Evolutionary conservation across 140 eudicot species (phyloP).

Genomic region (Cichorium intybus): DNA sequence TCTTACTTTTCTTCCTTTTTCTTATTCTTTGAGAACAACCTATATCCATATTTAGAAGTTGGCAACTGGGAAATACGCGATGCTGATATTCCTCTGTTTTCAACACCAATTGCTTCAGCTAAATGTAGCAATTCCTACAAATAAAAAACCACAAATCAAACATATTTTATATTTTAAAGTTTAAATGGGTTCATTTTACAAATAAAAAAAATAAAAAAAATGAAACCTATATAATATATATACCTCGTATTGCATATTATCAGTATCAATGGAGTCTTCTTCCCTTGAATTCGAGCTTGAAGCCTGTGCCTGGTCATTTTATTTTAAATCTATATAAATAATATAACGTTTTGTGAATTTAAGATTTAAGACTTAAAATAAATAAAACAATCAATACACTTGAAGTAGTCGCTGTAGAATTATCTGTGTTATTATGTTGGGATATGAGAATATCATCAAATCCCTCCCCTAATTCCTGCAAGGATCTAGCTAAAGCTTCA

Average conservation of each 20-base stretch:
- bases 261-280: constrained; percentile 66
- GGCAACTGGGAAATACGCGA: constrained; percentile 49
- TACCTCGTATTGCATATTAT: constrained; percentile 86
- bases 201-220: too few relatives aligned
- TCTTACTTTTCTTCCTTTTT: constrained; percentile 51
- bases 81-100: constrained; percentile 61
- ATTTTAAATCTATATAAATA: too few relatives aligned
- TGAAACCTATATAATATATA: too few relatives aligned
- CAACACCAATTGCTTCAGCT: constrained; percentile 54
- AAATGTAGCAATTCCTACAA: constrained; percentile 55
- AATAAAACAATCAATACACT: constrained; percentile 28
- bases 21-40: constrained; percentile 60
- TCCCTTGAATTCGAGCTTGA: constrained; percentile 33
- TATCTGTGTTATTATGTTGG: constrained; percentile 34
- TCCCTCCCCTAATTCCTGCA: constrained; percentile 74
- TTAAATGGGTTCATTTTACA: too few relatives aligned
- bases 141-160: not conserved
- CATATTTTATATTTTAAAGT: too few relatives aligned
- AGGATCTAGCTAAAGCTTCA: constrained; percentile 87
- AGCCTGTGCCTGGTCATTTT: constrained; percentile 38
- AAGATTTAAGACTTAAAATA: not conserved
- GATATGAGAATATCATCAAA: constrained; percentile 44
- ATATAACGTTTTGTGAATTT: constrained; percentile 1
- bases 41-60: constrained; percentile 46
- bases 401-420: constrained; percentile 37